These are phyloP conservation scores for Aegilops sharonensis DNA, from an alignment of 176 grass and related monocot species.

Conservation along the genomic window DNA sequence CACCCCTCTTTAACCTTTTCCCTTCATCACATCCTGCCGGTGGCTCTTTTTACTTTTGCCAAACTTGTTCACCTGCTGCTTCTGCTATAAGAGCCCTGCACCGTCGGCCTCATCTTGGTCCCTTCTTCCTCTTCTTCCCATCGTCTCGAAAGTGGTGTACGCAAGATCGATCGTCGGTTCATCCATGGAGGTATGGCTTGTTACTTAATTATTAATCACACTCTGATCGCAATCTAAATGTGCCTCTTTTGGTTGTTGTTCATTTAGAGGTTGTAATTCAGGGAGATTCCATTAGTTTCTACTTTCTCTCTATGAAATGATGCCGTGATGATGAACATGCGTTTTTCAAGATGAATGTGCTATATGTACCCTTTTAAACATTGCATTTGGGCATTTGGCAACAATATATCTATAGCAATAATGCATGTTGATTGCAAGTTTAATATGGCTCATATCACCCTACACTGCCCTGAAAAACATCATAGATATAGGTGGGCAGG, in stretches of 20 bases:
- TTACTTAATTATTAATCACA: background rate
- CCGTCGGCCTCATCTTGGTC: slow-evolving; percentile 20
- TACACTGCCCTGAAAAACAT: background rate
- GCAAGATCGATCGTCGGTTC: background rate
- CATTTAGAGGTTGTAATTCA: background rate
- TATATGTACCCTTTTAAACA: background rate
- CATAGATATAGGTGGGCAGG: background rate
- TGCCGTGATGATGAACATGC: background rate
- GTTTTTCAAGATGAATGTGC: background rate
- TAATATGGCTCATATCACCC: background rate
- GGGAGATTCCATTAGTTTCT: background rate
- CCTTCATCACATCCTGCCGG: slow-evolving; percentile 65
- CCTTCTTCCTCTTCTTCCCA: slow-evolving; percentile 7
- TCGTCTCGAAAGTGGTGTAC: background rate
- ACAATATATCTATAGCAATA: background rate
- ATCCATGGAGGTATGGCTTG: slow-evolving; percentile 43
- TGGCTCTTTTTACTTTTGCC: slow-evolving; percentile 43
- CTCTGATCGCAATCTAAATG: background rate
- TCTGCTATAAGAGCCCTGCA: slow-evolving; percentile 39
- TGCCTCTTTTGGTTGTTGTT: background rate
- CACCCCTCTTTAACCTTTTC: slow-evolving; percentile 47
- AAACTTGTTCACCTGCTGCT: slow-evolving; percentile 18
- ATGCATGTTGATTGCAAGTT: background rate
- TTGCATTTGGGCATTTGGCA: background rate
- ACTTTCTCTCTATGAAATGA: background rate